Base-by-base conservation (phyloP, 176 grass and related monocot species). In the Phragmites australis region DNA sequence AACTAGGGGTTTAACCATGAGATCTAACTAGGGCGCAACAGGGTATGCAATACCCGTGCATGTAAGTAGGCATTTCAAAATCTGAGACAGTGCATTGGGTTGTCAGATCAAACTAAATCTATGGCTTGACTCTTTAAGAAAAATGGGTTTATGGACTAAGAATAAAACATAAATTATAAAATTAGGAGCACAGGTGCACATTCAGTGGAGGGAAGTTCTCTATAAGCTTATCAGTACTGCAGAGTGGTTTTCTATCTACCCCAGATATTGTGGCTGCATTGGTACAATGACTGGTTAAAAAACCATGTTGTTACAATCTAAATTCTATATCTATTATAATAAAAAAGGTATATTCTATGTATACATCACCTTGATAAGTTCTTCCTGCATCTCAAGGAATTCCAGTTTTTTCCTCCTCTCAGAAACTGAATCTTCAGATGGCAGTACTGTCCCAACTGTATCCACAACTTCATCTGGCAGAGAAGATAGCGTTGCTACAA, bases 311-410 rank as follows among this genome's bases (percentile, higher is more conserved):
- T 70, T 85, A 46, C 21, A n/a, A 47, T 84, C 32, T 70, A 49
- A 60, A 47, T 69, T 56, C 44, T 71, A 51, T 53, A 65, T 57
- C 45, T 72, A 76, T 23, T n/a, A n/a, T n/a, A n/a, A n/a, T n/a
- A n/a, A n/a, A n/a, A n/a, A n/a, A n/a, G n/a, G n/a, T n/a, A n/a
- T n/a, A n/a, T n/a, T n/a, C n/a, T 2, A 37, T 37, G 21, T 49
- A 43, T 53, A 80, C 64, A 18, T 64, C 82, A 95, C 97, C 93
- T 99, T 96, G 80, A 99, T 99, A 85, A 99, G 97, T 88, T 99
- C 97, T 93, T 99, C 97, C 85, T 99, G 97, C 97, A 99, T 93
- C 87, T 95, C 90, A 39, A 99, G 90, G 93, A 99, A 99, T 80
- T 95, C 92, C 72, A 95, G 87, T 75, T 91, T 95, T 74, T 84